These are phyloP conservation scores for Dictyostelium citrinum DNA, from an alignment of 78 protist genomes.

Conservation along the genomic window DNA sequence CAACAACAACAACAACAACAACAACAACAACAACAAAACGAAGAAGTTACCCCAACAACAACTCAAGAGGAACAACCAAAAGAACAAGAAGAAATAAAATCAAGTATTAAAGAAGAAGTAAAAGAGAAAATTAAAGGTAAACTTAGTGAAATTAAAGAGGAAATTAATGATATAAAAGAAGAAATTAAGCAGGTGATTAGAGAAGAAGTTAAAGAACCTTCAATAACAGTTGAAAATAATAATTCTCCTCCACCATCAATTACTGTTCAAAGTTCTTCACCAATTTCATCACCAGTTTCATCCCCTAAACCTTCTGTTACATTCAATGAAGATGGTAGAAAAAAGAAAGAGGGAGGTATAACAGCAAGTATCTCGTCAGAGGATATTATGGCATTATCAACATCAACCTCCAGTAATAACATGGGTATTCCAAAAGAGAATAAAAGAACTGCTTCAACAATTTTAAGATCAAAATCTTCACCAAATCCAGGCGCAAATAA, in stretches of 20 bases:
- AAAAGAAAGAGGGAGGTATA: neutral
- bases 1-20: too few species aligned
- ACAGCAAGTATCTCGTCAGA: slow-evolving; percentile 14
- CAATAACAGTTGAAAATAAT: neutral
- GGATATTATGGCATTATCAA: neutral
- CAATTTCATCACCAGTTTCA: neutral
- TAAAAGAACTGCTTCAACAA: slow-evolving; percentile 23
- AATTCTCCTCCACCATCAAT: neutral
- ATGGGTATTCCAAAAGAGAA: neutral
- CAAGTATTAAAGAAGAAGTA: neutral
- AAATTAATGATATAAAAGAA: neutral
- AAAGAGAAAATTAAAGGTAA: neutral
- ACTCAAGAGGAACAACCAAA: too few species aligned
- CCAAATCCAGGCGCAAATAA: neutral
- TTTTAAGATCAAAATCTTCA: slow-evolving; percentile 28
- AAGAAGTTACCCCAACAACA: too few species aligned
- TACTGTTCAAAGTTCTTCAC: neutral
- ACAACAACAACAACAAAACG: too few species aligned
- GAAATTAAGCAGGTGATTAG: neutral
- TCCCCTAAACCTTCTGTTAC: neutral
- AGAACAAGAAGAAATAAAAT: neutral
- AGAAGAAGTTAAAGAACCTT: neutral
- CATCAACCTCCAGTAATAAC: neutral
- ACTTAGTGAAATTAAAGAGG: neutral
- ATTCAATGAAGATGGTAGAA: neutral